Evolutionary conservation across 345 rosid genomes (phyloP), one percentile per base, ranked within the genome.

Genomic region (Aethionema arabicum): DNA sequence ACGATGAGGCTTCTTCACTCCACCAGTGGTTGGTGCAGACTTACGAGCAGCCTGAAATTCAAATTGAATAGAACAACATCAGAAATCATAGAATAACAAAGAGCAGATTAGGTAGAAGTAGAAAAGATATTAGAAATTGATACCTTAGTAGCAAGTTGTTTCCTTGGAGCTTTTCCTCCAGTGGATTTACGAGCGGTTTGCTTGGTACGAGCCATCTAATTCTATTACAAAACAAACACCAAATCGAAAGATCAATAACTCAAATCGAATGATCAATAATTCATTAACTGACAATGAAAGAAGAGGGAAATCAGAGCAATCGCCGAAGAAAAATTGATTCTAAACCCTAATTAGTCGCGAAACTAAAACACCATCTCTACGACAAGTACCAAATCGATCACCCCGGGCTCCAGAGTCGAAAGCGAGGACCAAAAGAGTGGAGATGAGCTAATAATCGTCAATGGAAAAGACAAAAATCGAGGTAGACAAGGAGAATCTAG

Each of bases 101-200:
- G 27, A 37, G 31, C 3, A 15, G 2, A 5, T 0, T 32, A 8
- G 1, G 3, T 5, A 13, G 1, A 1, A 11, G 5, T 5, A 21
- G 4, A 0, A 10, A 35, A 4, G 0, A 47, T 9, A 21, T n/a
- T 3, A 5, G 11, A 0, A 15, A 40, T 7, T 6, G 42, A 14
- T 1, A 84, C 90, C 91, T 87, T 87, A 54, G 95, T 87, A 40
- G 95, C 95, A 0, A 87, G 91, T 50, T 87, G 95, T 85, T 87
- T 87, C 83, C 91, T 85, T 1, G 95, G 95, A 31, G 95, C 95
- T 82, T 87, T 87, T 10, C 95, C 95, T 69, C 95, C 95, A 0
- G 95, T 87, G 0, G 95, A 87, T 69, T 87, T 87, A 63, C 95
- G 95, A 16, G 95, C 91, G 56, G 95, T 87, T 65, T 87, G 91